Evolutionary conservation across 495 filamentous ascomycete genomes (phyloP), one percentile per base, ranked within the genome.

Genomic region (Aspergillus panamensis): DNA sequence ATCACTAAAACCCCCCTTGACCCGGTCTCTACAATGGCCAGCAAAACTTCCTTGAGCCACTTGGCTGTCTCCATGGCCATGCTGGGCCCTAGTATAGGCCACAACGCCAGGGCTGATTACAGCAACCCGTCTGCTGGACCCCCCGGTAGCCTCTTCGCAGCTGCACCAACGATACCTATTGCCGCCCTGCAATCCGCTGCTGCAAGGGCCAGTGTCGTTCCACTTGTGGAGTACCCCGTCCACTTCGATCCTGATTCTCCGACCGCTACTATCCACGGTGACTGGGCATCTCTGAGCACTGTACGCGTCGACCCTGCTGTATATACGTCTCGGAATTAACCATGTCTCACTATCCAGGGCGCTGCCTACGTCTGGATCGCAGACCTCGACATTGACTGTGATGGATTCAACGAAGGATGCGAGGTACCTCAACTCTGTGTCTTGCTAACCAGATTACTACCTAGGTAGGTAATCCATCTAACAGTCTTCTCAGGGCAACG

Each of bases 351-450:
- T n/a, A n/a, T n/a, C 17, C 35, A 72, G 69, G 69, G 69, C 12
- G 64, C 69, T 13, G 69, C 69, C 17, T 67, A 67, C 44, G 66
- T 68, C 14, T 72, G 61, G 64, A 33, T 70, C 6, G 68, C 69
- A 2, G 68, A 72, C 35, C 70, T 72, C 68, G 68, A 72, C 56
- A 66, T 72, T 2, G 69, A 72, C 48, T 72, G 69, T 17, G 69
- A 72, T 48, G 69, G 69, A 1, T 48, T 72, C 12, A 61, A 72
- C 43, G 58, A 69, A 40, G 54, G 61, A 39, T 72, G 69, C 60
- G 59, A 61, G 61, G 69, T 69, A 58, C 8, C 33, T 25, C 20
- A 17, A 9, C 51, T 29, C 19, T 40, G 8, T 6, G 14, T 10
- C 14, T 10, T 12, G 40, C 40, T 44, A 8, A 44, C 40, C 14